A percentile compares a stretch with the other conserved stretches of the same genome.
phyloP scores from a whole-genome alignment of 768 basidiomycete genomes.

The Trametes cubensis region DNA sequence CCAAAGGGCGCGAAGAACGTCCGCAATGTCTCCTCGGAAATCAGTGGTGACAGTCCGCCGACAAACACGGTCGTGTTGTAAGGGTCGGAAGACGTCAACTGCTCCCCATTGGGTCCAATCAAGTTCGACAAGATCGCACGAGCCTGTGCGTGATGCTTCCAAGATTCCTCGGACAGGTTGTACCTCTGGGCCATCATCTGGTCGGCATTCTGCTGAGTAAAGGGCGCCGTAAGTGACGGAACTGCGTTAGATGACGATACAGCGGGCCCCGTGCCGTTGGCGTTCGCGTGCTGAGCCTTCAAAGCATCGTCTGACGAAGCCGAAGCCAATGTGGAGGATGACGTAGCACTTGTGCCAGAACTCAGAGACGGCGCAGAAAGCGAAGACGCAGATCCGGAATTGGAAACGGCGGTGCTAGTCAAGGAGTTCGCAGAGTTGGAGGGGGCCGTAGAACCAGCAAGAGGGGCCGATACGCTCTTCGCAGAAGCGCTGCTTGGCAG shows the following conservation, averaged over 20 bases:
- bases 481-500: constrained; percentile 47
- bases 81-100: constrained; percentile 88
- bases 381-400: constrained; percentile 48
- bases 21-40: constrained; percentile 88
- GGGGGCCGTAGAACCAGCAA: constrained; percentile 46
- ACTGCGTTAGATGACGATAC: constrained; percentile 1
- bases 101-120: constrained; percentile 85
- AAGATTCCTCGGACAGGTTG: constrained; percentile 71
- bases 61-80: constrained; percentile 97
- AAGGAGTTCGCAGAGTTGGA: constrained; percentile 29
- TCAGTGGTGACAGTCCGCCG: constrained; percentile 84
- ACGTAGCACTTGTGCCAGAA: constrained; percentile 46
- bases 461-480: constrained; percentile 73
- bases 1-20: constrained; percentile 93
- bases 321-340: constrained; percentile 54
- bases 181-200: constrained; percentile 51
- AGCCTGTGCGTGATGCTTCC: constrained; percentile 85
- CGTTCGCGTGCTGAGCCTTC: constrained; percentile 42
- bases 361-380: constrained; percentile 36
- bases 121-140: constrained; percentile 80
- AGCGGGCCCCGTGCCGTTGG: constrained; percentile 31
- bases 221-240: constrained; percentile 42
- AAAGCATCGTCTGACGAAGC: constrained; percentile 57
- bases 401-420: constrained; percentile 32
- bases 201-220: constrained; percentile 49